Base-by-base conservation (phyloP, 768 basidiomycete genomes). In the Tylopilus vinaceipallidus region DNA sequence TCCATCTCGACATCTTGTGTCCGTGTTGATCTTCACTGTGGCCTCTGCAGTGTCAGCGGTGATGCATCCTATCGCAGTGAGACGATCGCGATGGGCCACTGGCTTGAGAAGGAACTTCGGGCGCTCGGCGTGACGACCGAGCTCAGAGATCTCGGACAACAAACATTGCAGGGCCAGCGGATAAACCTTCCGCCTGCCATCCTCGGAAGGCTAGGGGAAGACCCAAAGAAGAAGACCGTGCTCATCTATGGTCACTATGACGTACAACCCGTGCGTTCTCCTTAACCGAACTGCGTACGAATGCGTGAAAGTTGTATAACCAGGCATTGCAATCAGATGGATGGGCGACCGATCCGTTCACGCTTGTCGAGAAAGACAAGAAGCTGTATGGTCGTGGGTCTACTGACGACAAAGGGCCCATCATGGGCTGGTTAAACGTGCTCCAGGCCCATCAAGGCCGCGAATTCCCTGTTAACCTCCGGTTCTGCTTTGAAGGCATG, bases 401-500 rank as follows among this genome's bases (percentile, higher is more conserved):
- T 24, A 83, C 87, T 91, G 92, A 95, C 65, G 94, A 95, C 74
- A 95, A 95, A 69, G 92, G 92, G 0, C 91, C 91, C 13, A 75
- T 95, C 35, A 70, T 91, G 9, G 92, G 88, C 13, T 95, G 92
- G 92, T 68, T 95, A 50, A 93, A 94, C 62, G 86, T 93, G 37
- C 75, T 97, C 38, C 85, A 95, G 59, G 93, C 90, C 47, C 92
- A 95, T 49, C 71, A 78, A 42, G 75, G 79, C 17, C 72, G 82
- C 38, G 79, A 81, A 30, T 78, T 97, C 17, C 95, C 95, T 1
- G 92, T 98, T 23, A 97, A 98, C 65, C 70, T 98, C 47, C 81
- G 83, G 55, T 84, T 90, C 74, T 91, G 89, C 75, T 94, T 98
- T 59, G 95, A 98, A 67, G 95, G 90, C 4, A 98, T 97, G 95